A percentile compares a stretch with the other conserved stretches of the same genome.
Evolutionary conservation across 176 grass and related monocot genomes (phyloP).

Genomic region (Avena insularis): DNA sequence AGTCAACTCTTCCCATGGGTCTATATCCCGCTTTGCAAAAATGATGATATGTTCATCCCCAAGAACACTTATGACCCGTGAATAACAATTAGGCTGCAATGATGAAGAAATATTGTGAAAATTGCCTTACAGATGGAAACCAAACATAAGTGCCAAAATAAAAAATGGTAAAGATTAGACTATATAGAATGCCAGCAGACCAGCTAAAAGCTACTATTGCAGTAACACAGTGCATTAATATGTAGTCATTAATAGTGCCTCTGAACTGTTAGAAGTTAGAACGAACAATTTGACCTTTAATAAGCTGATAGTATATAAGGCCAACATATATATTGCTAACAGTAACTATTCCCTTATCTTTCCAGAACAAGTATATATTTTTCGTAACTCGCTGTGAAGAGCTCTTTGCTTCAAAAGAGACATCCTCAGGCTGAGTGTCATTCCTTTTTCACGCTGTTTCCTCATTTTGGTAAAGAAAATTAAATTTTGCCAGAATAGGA

Average conservation of each 20-base stretch:
- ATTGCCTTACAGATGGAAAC: conserved; percentile 22
- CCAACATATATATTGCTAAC: neutral
- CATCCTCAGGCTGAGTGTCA: neutral
- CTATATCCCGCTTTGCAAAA: conserved; percentile 96
- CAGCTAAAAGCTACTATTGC: too few species aligned
- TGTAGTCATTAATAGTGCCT: conserved; percentile 10
- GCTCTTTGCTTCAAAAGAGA: conserved; percentile 28
- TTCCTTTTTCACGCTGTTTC: conserved; percentile 17
- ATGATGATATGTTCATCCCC: conserved; percentile 95
- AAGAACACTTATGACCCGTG: conserved; percentile 84
- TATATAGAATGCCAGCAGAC: neutral
- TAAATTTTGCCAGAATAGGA: conserved; percentile 17
- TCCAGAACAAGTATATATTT: conserved; percentile 9
- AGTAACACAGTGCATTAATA: neutral
- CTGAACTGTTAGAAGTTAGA: conserved; percentile 2
- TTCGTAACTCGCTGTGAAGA: neutral
- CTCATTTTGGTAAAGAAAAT: neutral
- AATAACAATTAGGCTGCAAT: conserved; percentile 98
- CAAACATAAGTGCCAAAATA: conserved; percentile 19
- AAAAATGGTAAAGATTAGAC: conserved; percentile 33
- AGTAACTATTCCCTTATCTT: neutral
- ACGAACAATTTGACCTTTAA: conserved; percentile 5
- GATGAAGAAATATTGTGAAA: conserved; percentile 37
- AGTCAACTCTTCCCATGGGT: conserved; percentile 96
- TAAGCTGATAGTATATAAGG: conserved; percentile 22